Percentiles rank a stretch among this genome's conserved stretches.
These are phyloP conservation scores for Elaeagnus macrophylla DNA, from an alignment of 306 rosid genomes.

Conservation along the genomic window DNA sequence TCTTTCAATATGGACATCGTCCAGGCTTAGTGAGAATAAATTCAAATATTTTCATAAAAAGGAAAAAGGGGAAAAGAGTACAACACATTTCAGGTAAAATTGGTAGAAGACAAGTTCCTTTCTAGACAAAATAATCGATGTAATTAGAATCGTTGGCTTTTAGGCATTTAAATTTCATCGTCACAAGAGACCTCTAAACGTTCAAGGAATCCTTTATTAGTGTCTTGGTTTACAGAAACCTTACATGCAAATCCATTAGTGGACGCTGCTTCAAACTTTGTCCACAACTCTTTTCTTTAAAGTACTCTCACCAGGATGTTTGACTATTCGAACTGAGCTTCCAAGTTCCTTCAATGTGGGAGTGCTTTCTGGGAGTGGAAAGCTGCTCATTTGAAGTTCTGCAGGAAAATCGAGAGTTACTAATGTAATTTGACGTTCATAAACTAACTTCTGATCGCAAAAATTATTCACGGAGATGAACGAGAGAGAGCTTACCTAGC, in stretches of 20 bases:
- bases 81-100: too few relatives aligned
- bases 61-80: too few relatives aligned
- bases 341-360: conserved; percentile 54
- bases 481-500: conserved; percentile 36
- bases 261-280: conserved; percentile 79
- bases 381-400: conserved; percentile 33
- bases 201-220: conserved; percentile 66
- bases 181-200: conserved; percentile 70
- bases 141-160: too few relatives aligned
- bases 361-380: conserved; percentile 37
- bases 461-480: background rate
- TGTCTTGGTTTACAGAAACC: conserved; percentile 12
- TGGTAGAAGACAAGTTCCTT: too few relatives aligned
- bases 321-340: conserved; percentile 42
- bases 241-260: conserved; percentile 23
- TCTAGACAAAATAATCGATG: too few relatives aligned
- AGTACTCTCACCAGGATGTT: conserved; percentile 78
- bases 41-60: too few relatives aligned
- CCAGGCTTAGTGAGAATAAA: too few relatives aligned
- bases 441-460: conserved; percentile 1
- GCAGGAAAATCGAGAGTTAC: conserved; percentile 5
- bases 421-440: conserved; percentile 9
- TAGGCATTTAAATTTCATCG: conserved; percentile 12
- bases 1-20: too few relatives aligned
- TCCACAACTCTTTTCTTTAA: conserved; percentile 84